These are phyloP conservation scores for Carex cristatella DNA, from an alignment of 176 grass and related monocot genomes.

Conservation along the genomic window DNA sequence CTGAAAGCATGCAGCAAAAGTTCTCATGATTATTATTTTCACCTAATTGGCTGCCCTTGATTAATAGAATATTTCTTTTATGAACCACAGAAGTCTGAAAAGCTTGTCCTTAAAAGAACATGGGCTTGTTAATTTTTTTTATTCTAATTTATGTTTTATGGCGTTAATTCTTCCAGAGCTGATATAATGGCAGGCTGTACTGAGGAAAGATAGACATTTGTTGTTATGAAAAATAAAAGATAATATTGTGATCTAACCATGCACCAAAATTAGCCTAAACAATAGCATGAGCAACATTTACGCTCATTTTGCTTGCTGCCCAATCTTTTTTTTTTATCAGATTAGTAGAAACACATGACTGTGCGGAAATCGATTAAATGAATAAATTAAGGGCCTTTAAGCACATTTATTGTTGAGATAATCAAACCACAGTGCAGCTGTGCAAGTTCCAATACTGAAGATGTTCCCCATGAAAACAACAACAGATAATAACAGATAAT, in stretches of 20 bases:
- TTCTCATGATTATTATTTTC: background rate
- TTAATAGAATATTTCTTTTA: background rate
- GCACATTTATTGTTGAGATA: background rate
- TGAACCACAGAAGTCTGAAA: background rate
- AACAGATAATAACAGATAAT: background rate
- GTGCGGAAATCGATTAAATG: background rate
- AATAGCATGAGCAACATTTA: background rate
- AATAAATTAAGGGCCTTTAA: background rate
- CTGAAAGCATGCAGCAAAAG: background rate
- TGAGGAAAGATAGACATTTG: no score
- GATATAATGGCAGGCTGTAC: no score
- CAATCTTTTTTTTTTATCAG: background rate
- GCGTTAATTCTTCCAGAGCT: no score
- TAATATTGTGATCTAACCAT: no score
- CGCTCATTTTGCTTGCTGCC: background rate
- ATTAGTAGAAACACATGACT: slow-evolving; percentile 18
- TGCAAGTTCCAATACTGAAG: background rate
- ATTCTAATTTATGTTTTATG: background rate
- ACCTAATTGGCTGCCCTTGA: background rate
- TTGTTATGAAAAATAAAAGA: no score
- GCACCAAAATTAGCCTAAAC: no score
- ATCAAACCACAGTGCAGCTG: background rate
- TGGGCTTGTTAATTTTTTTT: background rate
- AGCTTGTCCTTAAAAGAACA: background rate
- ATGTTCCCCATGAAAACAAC: background rate